Base-by-base conservation (phyloP, 345 rosid genomes). In the Toxicodendron radicans region DNA sequence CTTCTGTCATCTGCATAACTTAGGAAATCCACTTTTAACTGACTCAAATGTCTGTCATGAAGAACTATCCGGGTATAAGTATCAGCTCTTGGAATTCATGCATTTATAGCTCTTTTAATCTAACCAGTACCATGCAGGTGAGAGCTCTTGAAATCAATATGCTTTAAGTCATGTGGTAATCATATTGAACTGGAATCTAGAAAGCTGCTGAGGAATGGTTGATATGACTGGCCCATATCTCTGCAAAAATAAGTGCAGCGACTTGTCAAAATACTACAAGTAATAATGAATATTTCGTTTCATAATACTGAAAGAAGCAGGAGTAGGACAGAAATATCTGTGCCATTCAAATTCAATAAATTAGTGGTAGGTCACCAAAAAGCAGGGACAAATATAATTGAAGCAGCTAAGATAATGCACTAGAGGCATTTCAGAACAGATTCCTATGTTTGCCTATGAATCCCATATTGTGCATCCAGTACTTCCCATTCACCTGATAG, bases 171-270 rank as follows among this genome's bases (percentile, higher is more conserved):
- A 92, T 14, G 87, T 82, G 52, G 91, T 76, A 69, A 92, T 87
- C 98, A 94, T 94, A 77, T 90, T 92, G 88, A 94, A 92, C 81
- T 90, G 97, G 86, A 92, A 92, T 85, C 98, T 92, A 51, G 98
- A 94, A 65, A 94, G 97, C 84, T 94, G 98, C 83, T 92, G 97
- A 51, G 98, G 98, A 79, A 94, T 94, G 80, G 97, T 92, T 35
- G 97, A 94, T 77, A 92, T 94, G 32, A 94, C 97, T 0, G 97
- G 97, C 61, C 98, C 98, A 33, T 92, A 94, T 83, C 97, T 92
- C 97, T 94, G 89, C 86, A 53, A 58, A 82, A 76, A 61, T 27
- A 45, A 75, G 33, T 33, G 30, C 14, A 8, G 12, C 14, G 16
- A 11, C 27, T 65, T 66, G 70, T 13, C 57, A 48, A 41, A 58